These are phyloP conservation scores for Zostera marina DNA, from an alignment of 116 monocot genomes.

Conservation along the genomic window DNA sequence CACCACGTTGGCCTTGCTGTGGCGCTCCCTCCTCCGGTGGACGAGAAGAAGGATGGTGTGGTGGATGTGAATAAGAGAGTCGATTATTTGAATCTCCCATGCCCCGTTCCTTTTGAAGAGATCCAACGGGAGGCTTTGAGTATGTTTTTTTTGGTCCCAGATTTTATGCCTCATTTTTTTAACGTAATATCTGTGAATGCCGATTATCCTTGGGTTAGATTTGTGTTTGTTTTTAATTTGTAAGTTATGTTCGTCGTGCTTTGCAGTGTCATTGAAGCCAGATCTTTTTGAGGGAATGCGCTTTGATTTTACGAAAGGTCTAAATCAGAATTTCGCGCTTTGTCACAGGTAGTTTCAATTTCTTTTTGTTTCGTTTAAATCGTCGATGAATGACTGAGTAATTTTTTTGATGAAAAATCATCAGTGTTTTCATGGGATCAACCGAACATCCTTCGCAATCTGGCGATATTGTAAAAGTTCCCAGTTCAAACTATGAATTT, in stretches of 20 bases:
- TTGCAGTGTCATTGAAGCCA: constrained; percentile 82
- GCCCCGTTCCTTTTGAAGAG: constrained; percentile 76
- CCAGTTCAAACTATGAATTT: constrained; percentile 90
- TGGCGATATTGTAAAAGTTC: constrained; percentile 58
- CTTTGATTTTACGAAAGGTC: constrained; percentile 88
- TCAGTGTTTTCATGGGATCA: constrained; percentile 92
- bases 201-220: neutral
- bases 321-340: constrained; percentile 91
- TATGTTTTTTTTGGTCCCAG: constrained; percentile 10
- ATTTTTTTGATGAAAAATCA: neutral
- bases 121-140: constrained; percentile 84
- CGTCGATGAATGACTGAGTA: neutral
- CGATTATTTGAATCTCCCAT: constrained; percentile 65
- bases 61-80: constrained; percentile 26
- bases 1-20: constrained; percentile 26
- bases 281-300: constrained; percentile 89
- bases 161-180: neutral
- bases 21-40: constrained; percentile 21
- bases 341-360: constrained; percentile 54
- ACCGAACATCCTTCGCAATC: constrained; percentile 77
- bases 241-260: neutral
- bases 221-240: neutral
- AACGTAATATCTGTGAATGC: neutral
- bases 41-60: constrained; percentile 23
- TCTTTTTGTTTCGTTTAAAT: neutral